Evolutionary conservation across 2,329 filamentous ascomycete species (phyloP).

Genomic region (Lachnum nothofagi): DNA sequence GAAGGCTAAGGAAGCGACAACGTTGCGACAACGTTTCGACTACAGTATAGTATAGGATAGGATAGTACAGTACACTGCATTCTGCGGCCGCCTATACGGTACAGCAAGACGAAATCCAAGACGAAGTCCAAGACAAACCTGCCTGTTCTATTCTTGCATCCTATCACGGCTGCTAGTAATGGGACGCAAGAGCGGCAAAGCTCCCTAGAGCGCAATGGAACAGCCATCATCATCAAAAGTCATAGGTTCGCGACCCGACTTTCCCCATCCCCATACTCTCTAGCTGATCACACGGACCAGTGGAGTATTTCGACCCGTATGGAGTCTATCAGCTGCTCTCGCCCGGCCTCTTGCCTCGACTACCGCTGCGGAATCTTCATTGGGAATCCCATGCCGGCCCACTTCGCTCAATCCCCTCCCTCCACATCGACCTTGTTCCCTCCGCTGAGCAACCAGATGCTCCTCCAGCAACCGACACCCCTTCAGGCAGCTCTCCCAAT

Average conservation of each 20-base stretch:
- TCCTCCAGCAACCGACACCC: constrained; percentile 33
- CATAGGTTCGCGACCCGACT: constrained; percentile 51
- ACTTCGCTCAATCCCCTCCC: constrained; percentile 83
- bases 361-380: constrained; percentile 86
- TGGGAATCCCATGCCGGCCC: constrained; percentile 95
- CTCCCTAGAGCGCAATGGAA: constrained; percentile 50
- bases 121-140: no score
- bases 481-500: constrained; percentile 31
- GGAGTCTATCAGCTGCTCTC: constrained; percentile 79
- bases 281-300: constrained; percentile 40
- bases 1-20: no score
- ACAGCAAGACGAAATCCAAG: no score
- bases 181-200: background rate
- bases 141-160: no score
- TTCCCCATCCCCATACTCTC: background rate
- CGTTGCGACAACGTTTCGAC: no score
- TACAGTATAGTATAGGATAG: no score
- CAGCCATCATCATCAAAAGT: constrained; percentile 70
- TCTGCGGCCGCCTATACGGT: no score
- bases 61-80: no score
- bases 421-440: constrained; percentile 81
- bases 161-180: no score
- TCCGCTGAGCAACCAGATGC: constrained; percentile 41
- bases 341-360: constrained; percentile 67
- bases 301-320: constrained; percentile 94